phyloP scores from a whole-genome alignment of 2,329 filamentous ascomycete genomes.

The Lasiodiplodia sp. region DNA sequence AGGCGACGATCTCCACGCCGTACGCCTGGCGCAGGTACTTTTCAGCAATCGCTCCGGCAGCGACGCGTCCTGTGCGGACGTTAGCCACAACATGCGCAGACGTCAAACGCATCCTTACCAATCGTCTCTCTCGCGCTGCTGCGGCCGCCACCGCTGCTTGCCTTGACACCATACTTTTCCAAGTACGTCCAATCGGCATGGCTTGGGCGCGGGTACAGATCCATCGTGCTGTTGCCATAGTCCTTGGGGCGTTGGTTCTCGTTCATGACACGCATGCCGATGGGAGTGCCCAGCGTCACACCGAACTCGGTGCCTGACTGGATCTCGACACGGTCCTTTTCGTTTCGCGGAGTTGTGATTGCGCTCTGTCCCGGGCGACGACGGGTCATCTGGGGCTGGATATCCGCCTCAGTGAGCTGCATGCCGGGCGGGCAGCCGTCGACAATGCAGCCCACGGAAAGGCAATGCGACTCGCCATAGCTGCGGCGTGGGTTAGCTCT shows the following conservation, averaged over 20 bases:
- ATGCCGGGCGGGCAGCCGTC: slow-evolving; percentile 91
- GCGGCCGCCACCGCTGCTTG: slow-evolving; percentile 86
- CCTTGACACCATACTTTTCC: slow-evolving; percentile 96
- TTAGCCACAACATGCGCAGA: slow-evolving; percentile 16
- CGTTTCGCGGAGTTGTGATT: slow-evolving; percentile 90
- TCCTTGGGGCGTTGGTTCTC: slow-evolving; percentile 93
- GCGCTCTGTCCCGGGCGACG: slow-evolving; percentile 87
- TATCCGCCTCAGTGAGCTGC: slow-evolving; percentile 81
- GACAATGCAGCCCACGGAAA: slow-evolving; percentile 92
- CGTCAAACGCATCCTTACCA: slow-evolving; percentile 54
- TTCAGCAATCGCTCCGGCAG: slow-evolving; percentile 89
- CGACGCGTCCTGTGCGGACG: slow-evolving; percentile 71
- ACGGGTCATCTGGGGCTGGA: slow-evolving; percentile 94
- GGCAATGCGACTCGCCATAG: slow-evolving; percentile 89
- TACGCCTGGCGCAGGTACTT: slow-evolving; percentile 85
- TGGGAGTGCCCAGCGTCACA: slow-evolving; percentile 87
- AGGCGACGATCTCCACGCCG: slow-evolving; percentile 89
- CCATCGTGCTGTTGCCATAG: slow-evolving; percentile 89
- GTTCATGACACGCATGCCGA: slow-evolving; percentile 85
- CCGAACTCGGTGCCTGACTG: slow-evolving; percentile 93
- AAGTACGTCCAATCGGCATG: slow-evolving; percentile 98
- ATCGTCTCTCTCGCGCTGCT: slow-evolving; percentile 96
- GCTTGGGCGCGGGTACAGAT: slow-evolving; percentile 86
- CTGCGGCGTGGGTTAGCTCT: slow-evolving; percentile 48
- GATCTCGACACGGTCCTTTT: slow-evolving; percentile 90